Evolutionary conservation across 192 early-diverging fungal genomes (phyloP).

Genomic region (Coemansia sp.): DNA sequence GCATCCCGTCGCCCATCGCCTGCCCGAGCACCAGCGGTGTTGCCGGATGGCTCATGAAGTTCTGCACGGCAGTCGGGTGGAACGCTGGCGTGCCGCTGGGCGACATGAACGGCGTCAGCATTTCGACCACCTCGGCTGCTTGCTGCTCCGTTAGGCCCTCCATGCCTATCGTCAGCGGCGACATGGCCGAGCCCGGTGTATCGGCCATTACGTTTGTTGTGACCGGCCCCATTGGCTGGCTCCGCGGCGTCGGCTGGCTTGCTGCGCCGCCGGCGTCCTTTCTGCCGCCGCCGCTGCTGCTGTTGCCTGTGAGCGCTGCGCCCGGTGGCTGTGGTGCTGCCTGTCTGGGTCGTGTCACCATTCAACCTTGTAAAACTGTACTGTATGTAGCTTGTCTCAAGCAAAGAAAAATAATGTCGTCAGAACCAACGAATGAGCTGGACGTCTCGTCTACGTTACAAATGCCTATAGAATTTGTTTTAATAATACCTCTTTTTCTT

Average conservation of each 20-base stretch:
- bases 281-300: constrained; percentile 7
- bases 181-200: constrained; percentile 5
- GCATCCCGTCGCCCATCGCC: background rate
- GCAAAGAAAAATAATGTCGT: too few relatives aligned
- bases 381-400: too few relatives aligned
- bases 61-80: background rate
- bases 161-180: constrained; percentile 20
- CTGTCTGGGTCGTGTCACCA: background rate
- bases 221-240: constrained; percentile 4
- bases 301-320: constrained; percentile 1
- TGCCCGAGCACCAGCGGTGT: constrained; percentile 10
- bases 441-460: too few relatives aligned
- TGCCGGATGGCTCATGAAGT: constrained; percentile 5
- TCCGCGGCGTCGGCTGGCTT: constrained; percentile 6
- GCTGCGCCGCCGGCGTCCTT: background rate
- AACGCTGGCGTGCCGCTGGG: constrained; percentile 23
- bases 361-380: too few relatives aligned
- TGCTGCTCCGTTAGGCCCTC: constrained; percentile 34
- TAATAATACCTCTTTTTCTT: too few relatives aligned
- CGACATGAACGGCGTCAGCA: constrained; percentile 46
- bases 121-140: constrained; percentile 42
- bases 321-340: background rate
- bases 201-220: background rate
- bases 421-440: too few relatives aligned
- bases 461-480: too few relatives aligned